phyloP scores from a whole-genome alignment of 495 filamentous ascomycete genomes.

The Haplographium delicatum region DNA sequence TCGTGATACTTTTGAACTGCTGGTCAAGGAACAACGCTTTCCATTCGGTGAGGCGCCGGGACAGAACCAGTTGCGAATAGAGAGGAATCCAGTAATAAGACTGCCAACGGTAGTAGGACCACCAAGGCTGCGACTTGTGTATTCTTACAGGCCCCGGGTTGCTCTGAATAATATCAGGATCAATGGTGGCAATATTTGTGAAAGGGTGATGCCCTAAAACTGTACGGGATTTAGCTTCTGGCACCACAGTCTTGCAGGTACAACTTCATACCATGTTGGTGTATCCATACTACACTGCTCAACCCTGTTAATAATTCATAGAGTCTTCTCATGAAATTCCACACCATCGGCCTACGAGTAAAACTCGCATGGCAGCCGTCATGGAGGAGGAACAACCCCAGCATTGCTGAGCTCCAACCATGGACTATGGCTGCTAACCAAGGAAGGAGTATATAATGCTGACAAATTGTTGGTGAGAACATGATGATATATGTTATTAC shows the following conservation, averaged over 20 bases:
- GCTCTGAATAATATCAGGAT: constrained; percentile 5
- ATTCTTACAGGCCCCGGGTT: neutral
- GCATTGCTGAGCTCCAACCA: constrained; percentile 6
- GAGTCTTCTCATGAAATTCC: constrained; percentile 1
- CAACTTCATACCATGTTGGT: constrained; percentile 4
- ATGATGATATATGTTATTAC: neutral
- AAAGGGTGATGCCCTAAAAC: constrained; percentile 7
- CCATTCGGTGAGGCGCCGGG: constrained; percentile 1
- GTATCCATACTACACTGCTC: constrained; percentile 7
- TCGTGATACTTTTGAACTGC: constrained; percentile 6
- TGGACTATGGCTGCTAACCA: neutral
- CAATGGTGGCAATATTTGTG: constrained; percentile 3
- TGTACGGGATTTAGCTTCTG: too few species aligned
- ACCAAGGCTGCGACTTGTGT: constrained; percentile 5
- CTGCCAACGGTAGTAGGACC: neutral
- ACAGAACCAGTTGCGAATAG: constrained; percentile 2
- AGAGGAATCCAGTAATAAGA: constrained; percentile 9
- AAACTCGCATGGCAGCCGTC: constrained; percentile 3
- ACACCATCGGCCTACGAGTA: constrained; percentile 1
- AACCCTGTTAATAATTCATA: constrained; percentile 6
- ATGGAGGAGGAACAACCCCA: constrained; percentile 1
- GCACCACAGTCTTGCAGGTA: too few species aligned
- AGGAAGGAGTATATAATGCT: neutral
- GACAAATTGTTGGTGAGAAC: neutral
- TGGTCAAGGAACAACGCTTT: constrained; percentile 1